Base-by-base conservation (phyloP, 164 flowering plant species). In the Kalanchoe fedtschenkoi region DNA sequence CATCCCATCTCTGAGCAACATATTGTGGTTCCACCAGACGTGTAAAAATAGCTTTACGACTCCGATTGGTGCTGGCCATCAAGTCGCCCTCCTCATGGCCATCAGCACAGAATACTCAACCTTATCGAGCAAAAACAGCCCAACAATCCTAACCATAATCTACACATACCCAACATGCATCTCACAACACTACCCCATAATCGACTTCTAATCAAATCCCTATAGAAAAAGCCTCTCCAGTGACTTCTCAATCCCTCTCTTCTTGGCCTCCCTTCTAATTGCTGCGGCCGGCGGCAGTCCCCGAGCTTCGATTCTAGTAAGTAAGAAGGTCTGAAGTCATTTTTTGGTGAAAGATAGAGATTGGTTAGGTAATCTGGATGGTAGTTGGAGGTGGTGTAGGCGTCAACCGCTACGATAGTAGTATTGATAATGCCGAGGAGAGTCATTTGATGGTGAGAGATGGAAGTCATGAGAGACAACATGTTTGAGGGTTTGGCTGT, bases 111-210 rank as follows among this genome's bases (percentile, higher is more conserved):
- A 63, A 62, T 72, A 83, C 74, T 88, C 92, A 9, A 66, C 64
- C 5, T 86, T 89, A 60, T 84, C 85, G 0, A 86, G 72, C 75
- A 89, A 68, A 80, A 89, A 66, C 1, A 96, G 96, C 26, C 96
- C 97, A 0, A 83, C 95, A 7, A 91, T 73, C 33, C 97, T 96
- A 38, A 91, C 95, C n/a, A 96, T 96, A 51, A 91, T 87, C 82
- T 91, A 96, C 11, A 91, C 86, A 62, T 78, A 87, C 2, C 97
- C 97, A 16, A 91, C 81, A 8, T 95, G 96, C 95, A 88, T 85
- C 74, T 91, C 96, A 60, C 98, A 92, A 68, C 98, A 92, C 74
- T 89, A 95, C 63, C 95, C 95, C 58, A 92, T 63, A 34, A 92
- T 87, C 17, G 95, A 83, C 38, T 78, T 83, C 69, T 92, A 92